A percentile compares a stretch with the other conserved stretches of the same genome.
phyloP scores from a whole-genome alignment of 768 basidiomycete species.

The Naematelia aurantialba region DNA sequence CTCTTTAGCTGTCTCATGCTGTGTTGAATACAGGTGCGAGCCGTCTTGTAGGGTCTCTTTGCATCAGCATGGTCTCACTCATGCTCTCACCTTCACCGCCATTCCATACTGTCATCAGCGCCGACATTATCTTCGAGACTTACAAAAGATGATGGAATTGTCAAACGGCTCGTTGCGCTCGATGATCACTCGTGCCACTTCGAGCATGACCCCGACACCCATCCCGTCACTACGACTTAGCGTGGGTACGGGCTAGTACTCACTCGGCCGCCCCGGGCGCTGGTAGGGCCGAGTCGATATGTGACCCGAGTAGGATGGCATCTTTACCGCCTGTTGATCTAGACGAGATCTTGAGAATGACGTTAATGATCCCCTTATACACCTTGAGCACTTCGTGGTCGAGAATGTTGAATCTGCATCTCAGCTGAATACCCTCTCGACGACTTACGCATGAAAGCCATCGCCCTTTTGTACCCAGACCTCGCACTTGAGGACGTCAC shows the following conservation, averaged over 20 bases:
- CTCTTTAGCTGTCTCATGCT: conserved; percentile 70
- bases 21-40: conserved; percentile 87
- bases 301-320: conserved; percentile 80
- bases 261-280: conserved; percentile 59
- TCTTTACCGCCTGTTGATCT: conserved; percentile 62
- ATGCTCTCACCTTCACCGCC: conserved; percentile 63
- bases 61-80: conserved; percentile 5
- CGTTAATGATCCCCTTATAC: conserved; percentile 81
- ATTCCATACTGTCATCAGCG: conserved; percentile 69
- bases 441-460: conserved; percentile 74
- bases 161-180: conserved; percentile 66
- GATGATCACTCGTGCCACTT: conserved; percentile 73
- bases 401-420: conserved; percentile 84
- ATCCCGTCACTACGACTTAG: conserved; percentile 68
- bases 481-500: conserved; percentile 80
- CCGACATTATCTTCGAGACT: conserved; percentile 45
- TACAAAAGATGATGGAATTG: conserved; percentile 76
- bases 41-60: conserved; percentile 86
- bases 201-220: conserved; percentile 85
- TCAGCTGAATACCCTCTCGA: not conserved
- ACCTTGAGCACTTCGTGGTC: conserved; percentile 71
- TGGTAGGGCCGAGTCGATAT: conserved; percentile 84
- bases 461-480: conserved; percentile 86
- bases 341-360: conserved; percentile 74
- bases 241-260: conserved; percentile 10